Evolutionary conservation across 1,284 basidiomycete genomes (phyloP), one percentile per base, ranked within the genome.

Genomic region (Cryptococcus amylolentus): DNA sequence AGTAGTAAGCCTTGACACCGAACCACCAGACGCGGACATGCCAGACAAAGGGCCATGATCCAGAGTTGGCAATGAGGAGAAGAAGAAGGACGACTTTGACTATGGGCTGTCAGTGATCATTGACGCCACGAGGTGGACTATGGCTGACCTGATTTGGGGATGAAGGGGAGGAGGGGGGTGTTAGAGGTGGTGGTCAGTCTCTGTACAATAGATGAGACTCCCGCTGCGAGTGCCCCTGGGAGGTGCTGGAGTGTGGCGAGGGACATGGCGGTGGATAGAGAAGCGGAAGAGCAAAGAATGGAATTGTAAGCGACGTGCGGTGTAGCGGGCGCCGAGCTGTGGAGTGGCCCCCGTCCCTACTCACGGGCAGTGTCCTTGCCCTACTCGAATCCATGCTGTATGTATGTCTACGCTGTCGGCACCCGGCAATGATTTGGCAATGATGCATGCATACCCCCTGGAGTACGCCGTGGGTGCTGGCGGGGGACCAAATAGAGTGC

Each of bases 41-140:
- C 76, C 76, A 78, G 18, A 65, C 49, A 54, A 78, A 73, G 1
- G 76, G 73, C 62, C 69, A 75, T 16, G 72, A 75, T 14, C 68
- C 65, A 35, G 71, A 68, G 57, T 78, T 72, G 55, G 71, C 45
- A 43, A 75, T 45, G 39, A 77, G 54, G 4, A 75, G 55, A 16
- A 76, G 56, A 6, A 78, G 62, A 42, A 76, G 63, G 38, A 75
- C 18, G 44, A 74, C 49, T 54, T 77, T 77, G 55, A 77, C 76
- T 78, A 54, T 12, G 16, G 8, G 55, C 9, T 52, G 44, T 53
- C 31, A 55, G 46, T 43, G 12, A 20, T 37, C 38, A 20, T 26
- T 3, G 9, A 18, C n/a, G 23, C 8, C 31, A 10, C 20, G 26
- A 6, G 46, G 31, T 9, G 18, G 20, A 35, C 18, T 14, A 9